Conservation (phyloP, 2,329 filamentous ascomycete species). For the Colletotrichum euphorbiae region DNA sequence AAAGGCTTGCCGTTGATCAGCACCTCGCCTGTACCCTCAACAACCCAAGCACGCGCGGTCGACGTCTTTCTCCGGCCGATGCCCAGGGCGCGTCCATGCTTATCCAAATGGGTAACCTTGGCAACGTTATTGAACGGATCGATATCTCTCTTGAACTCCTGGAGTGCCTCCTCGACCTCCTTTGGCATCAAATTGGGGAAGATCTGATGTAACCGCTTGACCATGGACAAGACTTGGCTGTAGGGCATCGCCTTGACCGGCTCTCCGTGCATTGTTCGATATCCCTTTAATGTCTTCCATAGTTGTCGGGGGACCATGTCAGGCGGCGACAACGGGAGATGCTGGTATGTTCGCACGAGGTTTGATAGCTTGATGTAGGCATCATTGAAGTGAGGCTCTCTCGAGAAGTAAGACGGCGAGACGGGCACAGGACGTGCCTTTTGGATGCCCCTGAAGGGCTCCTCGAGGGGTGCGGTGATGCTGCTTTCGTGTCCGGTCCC, state of each 20-base stretch:
- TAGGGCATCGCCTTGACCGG: conserved; percentile 82
- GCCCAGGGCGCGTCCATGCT: conserved; percentile 81
- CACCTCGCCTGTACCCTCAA: conserved; percentile 92
- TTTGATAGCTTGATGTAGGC: conserved; percentile 79
- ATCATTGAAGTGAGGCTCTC: conserved; percentile 87
- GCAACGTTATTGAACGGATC: conserved; percentile 75
- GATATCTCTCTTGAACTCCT: conserved; percentile 78
- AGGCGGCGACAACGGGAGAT: conserved; percentile 75
- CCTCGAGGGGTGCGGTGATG: conserved; percentile 28
- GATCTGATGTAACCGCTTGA: conserved; percentile 87
- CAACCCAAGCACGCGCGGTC: conserved; percentile 84
- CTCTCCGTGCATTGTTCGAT: conserved; percentile 78
- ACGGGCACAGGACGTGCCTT: conserved; percentile 82
- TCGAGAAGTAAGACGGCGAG: conserved; percentile 95
- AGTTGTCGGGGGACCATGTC: conserved; percentile 78
- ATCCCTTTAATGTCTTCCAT: conserved; percentile 84
- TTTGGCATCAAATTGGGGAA: conserved; percentile 80
- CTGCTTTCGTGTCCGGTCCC: conserved; percentile 6
- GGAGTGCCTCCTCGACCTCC: conserved; percentile 74
- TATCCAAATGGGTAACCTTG: conserved; percentile 76
- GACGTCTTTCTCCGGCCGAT: conserved; percentile 90
- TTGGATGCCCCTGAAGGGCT: conserved; percentile 49
- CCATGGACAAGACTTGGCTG: conserved; percentile 77
- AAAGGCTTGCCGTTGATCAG: conserved; percentile 91
- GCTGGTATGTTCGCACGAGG: conserved; percentile 77